These are phyloP conservation scores for Syncephalastrum racemosum DNA, from an alignment of 371 early-diverging fungal species.

Conservation along the genomic window DNA sequence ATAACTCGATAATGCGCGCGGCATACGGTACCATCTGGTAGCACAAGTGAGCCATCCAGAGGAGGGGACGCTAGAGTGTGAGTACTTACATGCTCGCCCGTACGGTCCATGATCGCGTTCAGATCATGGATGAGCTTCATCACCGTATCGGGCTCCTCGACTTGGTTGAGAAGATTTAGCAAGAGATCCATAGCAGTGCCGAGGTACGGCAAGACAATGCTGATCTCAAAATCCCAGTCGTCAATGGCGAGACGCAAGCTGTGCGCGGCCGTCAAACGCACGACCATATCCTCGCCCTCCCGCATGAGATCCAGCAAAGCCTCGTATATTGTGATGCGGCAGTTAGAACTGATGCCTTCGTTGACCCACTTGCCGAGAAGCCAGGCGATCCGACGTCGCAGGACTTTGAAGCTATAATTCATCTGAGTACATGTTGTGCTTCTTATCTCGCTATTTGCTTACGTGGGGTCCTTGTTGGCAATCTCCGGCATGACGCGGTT, in stretches of 20 bases:
- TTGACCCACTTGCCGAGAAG: conserved; percentile 86
- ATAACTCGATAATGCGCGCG: conserved; percentile 63
- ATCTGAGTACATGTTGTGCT: not conserved
- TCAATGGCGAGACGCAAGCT: conserved; percentile 71
- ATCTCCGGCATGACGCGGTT: conserved; percentile 58
- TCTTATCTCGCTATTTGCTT: conserved; percentile 1
- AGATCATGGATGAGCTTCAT: conserved; percentile 77
- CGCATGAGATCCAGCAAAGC: conserved; percentile 69
- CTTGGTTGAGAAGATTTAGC: conserved; percentile 59
- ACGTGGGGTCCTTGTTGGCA: conserved; percentile 50
- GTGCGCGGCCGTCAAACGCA: conserved; percentile 81
- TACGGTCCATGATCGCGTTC: conserved; percentile 74
- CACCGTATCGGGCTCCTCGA: conserved; percentile 75
- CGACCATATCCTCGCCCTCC: conserved; percentile 71
- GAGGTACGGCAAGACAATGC: conserved; percentile 69
- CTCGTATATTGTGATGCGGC: conserved; percentile 68
- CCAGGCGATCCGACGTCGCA: conserved; percentile 81
- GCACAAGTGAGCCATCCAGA: not conserved
- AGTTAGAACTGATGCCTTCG: conserved; percentile 70
- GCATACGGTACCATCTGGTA: conserved; percentile 72
- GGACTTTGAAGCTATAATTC: conserved; percentile 50
- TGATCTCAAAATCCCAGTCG: conserved; percentile 87
- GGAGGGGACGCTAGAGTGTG: not conserved
- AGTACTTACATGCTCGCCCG: conserved; percentile 60
- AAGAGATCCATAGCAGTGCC: conserved; percentile 60